phyloP scores from a whole-genome alignment of 768 basidiomycete species.

The Termitomyces sp. region DNA sequence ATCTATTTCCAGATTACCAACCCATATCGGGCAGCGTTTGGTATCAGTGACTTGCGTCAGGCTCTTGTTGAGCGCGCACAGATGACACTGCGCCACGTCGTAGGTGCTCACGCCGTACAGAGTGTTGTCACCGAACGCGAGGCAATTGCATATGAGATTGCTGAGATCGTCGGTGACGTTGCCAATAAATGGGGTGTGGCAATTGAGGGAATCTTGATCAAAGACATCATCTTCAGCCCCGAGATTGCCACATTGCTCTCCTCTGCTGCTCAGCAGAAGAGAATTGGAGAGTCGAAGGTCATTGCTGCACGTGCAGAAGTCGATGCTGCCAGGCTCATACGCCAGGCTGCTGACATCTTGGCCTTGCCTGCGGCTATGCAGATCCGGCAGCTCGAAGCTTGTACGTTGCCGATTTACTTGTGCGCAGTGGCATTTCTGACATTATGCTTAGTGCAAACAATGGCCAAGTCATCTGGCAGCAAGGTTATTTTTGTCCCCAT shows the following conservation, averaged over 20 bases:
- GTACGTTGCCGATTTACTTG: constrained; percentile 24
- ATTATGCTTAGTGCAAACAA: constrained; percentile 60
- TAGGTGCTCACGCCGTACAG: constrained; percentile 93
- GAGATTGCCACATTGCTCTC: constrained; percentile 91
- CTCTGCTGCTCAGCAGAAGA: constrained; percentile 94
- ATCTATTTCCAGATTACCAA: constrained; percentile 88
- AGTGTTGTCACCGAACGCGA: constrained; percentile 96
- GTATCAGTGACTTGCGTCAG: constrained; percentile 83
- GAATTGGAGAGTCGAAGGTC: constrained; percentile 94
- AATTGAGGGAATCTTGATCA: constrained; percentile 94
- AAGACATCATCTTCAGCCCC: constrained; percentile 88
- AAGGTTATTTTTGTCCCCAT: constrained; percentile 96
- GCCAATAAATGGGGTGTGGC: constrained; percentile 96
- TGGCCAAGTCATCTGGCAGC: constrained; percentile 84
- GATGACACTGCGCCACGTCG: constrained; percentile 96
- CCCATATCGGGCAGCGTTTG: constrained; percentile 92
- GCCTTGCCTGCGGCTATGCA: constrained; percentile 97
- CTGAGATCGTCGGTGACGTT: constrained; percentile 89
- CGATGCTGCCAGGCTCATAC: constrained; percentile 91
- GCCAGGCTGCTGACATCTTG: constrained; percentile 92
- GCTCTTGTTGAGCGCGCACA: constrained; percentile 83
- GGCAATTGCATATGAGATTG: constrained; percentile 93
- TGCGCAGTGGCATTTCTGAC: neutral
- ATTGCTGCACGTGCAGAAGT: constrained; percentile 96
- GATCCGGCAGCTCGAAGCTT: constrained; percentile 91